Evolutionary conservation across 1,284 basidiomycete genomes (phyloP).

Genomic region (Ustilago bromivora): DNA sequence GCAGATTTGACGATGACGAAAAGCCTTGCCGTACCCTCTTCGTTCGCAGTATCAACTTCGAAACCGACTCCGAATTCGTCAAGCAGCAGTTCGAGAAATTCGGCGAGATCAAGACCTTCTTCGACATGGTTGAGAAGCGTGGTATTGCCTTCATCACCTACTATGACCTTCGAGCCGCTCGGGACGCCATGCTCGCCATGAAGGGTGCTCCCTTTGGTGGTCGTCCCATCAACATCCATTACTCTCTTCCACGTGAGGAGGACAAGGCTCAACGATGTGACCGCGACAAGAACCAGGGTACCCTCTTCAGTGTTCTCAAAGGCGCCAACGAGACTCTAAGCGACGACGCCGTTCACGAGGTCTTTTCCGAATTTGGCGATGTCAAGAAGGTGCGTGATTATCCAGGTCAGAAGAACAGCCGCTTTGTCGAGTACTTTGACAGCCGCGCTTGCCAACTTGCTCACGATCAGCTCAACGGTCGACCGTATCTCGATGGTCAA

Average conservation of each 20-base stretch:
- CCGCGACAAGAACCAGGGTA: slow-evolving; percentile 90
- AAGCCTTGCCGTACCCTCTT: slow-evolving; percentile 94
- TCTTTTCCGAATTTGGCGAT: slow-evolving; percentile 88
- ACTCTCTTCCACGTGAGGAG: slow-evolving; percentile 86
- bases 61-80: slow-evolving; percentile 50
- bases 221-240: slow-evolving; percentile 93
- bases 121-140: slow-evolving; percentile 89
- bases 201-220: slow-evolving; percentile 46
- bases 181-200: slow-evolving; percentile 85
- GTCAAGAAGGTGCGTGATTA: slow-evolving; percentile 78
- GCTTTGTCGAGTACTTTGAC: slow-evolving; percentile 50
- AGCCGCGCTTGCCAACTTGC: slow-evolving; percentile 78
- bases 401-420: slow-evolving; percentile 53
- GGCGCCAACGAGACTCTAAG: slow-evolving; percentile 79
- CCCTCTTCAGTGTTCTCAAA: slow-evolving; percentile 81
- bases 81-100: slow-evolving; percentile 88
- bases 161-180: slow-evolving; percentile 89
- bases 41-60: slow-evolving; percentile 80
- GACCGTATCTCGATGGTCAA: slow-evolving; percentile 83
- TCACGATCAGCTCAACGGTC: slow-evolving; percentile 81
- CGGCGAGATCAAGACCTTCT: slow-evolving; percentile 95
- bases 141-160: slow-evolving; percentile 98
- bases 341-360: slow-evolving; percentile 83
- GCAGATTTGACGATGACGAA: slow-evolving; percentile 74
- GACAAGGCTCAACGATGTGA: slow-evolving; percentile 82